Evolutionary conservation across 169 alveolate species (phyloP).

Genomic region (Plasmodium billcollinsi): DNA sequence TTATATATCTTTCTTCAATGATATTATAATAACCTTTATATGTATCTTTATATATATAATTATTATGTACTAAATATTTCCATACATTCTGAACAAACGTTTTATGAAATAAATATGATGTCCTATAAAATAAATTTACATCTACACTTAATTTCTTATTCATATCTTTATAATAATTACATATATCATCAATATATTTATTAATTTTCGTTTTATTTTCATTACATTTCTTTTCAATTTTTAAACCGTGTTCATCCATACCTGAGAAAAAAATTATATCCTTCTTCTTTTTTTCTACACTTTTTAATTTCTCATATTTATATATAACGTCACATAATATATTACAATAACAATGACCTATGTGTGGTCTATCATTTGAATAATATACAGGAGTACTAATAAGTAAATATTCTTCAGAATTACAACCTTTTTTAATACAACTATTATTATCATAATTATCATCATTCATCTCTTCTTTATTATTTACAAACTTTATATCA

Average conservation of each 20-base stretch:
- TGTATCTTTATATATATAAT: constrained; percentile 81
- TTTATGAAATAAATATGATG: constrained; percentile 85
- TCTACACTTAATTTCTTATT: constrained; percentile 72
- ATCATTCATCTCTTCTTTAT: neutral
- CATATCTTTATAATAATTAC: constrained; percentile 80
- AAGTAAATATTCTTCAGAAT: constrained; percentile 4
- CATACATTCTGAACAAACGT: constrained; percentile 75
- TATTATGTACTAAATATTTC: constrained; percentile 50
- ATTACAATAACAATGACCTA: constrained; percentile 87
- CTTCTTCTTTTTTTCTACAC: constrained; percentile 18
- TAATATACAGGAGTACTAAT: constrained; percentile 81
- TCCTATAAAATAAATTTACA: constrained; percentile 85
- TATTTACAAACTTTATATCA: too few species aligned
- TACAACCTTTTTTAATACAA: neutral
- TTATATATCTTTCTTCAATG: constrained; percentile 77
- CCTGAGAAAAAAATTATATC: constrained; percentile 82
- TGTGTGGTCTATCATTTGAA: constrained; percentile 83
- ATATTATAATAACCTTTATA: constrained; percentile 84
- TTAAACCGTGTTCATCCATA: constrained; percentile 93
- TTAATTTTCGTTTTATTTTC: constrained; percentile 68
- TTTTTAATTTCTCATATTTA: constrained; percentile 49
- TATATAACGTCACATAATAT: constrained; percentile 81
- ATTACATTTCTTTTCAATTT: constrained; percentile 84
- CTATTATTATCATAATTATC: neutral
- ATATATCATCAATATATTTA: constrained; percentile 79